phyloP scores from a whole-genome alignment of 2,329 filamentous ascomycete genomes.

The Lasiodiplodia hormozganensis region DNA sequence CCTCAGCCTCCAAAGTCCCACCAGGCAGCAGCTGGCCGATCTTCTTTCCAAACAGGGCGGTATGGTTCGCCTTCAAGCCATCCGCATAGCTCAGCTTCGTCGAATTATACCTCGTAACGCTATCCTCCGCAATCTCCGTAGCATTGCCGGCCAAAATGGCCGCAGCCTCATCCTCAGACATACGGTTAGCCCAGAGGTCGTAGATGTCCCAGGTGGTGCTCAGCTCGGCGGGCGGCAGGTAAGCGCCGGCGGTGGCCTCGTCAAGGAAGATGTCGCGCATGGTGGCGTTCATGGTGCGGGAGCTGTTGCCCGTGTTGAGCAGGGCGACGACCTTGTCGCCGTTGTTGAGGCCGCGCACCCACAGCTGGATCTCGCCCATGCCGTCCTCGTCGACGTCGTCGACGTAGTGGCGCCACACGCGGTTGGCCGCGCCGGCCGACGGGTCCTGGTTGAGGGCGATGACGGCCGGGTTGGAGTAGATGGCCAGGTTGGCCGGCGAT shows the following conservation, averaged over 20 bases:
- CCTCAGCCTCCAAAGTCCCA: constrained; percentile 52
- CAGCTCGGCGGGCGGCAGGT: constrained; percentile 47
- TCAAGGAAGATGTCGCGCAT: constrained; percentile 62
- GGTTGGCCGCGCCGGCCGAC: constrained; percentile 48
- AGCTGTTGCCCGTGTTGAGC: constrained; percentile 56
- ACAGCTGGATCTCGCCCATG: constrained; percentile 57
- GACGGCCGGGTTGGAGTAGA: constrained; percentile 57
- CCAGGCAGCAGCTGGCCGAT: constrained; percentile 49
- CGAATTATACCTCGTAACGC: constrained; percentile 54
- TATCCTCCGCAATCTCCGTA: constrained; percentile 40
- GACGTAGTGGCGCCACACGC: constrained; percentile 55
- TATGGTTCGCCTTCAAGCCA: constrained; percentile 51
- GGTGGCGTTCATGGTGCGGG: constrained; percentile 56
- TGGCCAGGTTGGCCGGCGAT: constrained; percentile 51
- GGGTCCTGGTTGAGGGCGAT: constrained; percentile 60
- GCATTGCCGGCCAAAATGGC: constrained; percentile 53
- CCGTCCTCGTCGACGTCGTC: constrained; percentile 52
- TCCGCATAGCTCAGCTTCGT: constrained; percentile 57
- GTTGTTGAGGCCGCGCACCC: constrained; percentile 56
- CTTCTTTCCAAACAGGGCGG: constrained; percentile 55
- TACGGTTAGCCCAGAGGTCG: constrained; percentile 64
- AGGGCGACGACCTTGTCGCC: constrained; percentile 58
- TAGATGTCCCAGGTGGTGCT: constrained; percentile 59
- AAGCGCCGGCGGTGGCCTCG: constrained; percentile 50
- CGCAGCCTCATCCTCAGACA: constrained; percentile 54